phyloP scores from a whole-genome alignment of 169 alveolate species.

The Eimeria sp. region DNA sequence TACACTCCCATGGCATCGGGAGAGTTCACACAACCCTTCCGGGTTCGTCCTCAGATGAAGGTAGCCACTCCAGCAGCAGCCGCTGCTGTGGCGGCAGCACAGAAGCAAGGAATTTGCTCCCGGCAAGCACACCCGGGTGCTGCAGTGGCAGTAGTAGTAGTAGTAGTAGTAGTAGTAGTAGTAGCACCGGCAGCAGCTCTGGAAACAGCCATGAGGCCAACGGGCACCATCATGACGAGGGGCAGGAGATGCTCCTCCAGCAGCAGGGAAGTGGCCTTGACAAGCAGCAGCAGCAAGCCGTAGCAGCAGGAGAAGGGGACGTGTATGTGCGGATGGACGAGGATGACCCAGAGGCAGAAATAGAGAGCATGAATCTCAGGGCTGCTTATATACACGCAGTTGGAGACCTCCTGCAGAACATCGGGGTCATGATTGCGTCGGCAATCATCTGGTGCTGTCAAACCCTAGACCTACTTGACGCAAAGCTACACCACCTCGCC shows the following conservation, averaged over 20 bases:
- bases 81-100: conserved; percentile 23
- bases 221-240: conserved; percentile 42
- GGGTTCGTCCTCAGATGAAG: not conserved
- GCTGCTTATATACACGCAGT: conserved; percentile 97
- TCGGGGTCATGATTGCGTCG: conserved; percentile 98
- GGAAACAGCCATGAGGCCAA: not conserved
- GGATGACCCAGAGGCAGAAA: conserved; percentile 83
- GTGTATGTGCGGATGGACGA: conserved; percentile 78
- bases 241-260: conserved; percentile 23
- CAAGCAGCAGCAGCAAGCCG: conserved; percentile 49
- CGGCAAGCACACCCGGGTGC: conserved; percentile 34
- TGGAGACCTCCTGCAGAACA: conserved; percentile 96
- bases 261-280: not conserved
- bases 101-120: conserved; percentile 2
- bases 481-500: not conserved
- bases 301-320: conserved; percentile 56
- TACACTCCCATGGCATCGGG: conserved; percentile 88
- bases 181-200: conserved; percentile 22
- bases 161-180: conserved; percentile 14
- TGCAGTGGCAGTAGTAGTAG: not conserved
- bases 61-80: conserved; percentile 29
- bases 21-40: conserved; percentile 82
- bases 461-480: not conserved
- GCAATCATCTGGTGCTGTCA: conserved; percentile 89
- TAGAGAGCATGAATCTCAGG: conserved; percentile 93